Conservation (phyloP, 2,329 filamentous ascomycete species). For the Beauveria asiatica region DNA sequence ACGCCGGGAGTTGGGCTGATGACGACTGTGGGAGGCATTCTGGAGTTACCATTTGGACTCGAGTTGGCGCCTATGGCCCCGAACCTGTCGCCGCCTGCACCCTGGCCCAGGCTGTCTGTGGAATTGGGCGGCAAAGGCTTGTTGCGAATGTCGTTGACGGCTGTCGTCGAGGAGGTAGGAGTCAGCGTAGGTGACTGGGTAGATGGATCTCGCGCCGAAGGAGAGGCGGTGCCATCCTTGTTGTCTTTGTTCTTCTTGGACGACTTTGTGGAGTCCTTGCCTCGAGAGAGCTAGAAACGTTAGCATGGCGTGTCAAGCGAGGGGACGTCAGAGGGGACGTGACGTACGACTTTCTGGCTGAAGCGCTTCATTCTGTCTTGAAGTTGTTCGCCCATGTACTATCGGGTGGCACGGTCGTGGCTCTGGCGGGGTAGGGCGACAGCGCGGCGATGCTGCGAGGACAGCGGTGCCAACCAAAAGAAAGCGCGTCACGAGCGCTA, state of each 20-base stretch:
- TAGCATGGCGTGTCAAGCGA: slow-evolving; percentile 8
- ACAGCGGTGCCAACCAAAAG: neutral
- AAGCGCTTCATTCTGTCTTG: slow-evolving; percentile 84
- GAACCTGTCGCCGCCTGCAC: slow-evolving; percentile 33
- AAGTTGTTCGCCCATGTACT: slow-evolving; percentile 9
- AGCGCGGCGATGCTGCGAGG: slow-evolving; percentile 5
- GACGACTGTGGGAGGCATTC: slow-evolving; percentile 75
- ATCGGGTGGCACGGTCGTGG: slow-evolving; percentile 2
- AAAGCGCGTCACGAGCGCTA: neutral
- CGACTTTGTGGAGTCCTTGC: slow-evolving; percentile 80
- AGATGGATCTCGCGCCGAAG: slow-evolving; percentile 48
- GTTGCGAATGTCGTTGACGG: slow-evolving; percentile 75
- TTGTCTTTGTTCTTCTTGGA: slow-evolving; percentile 65
- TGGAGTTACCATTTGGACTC: slow-evolving; percentile 29
- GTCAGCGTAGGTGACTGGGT: slow-evolving; percentile 60
- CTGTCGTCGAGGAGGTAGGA: slow-evolving; percentile 81
- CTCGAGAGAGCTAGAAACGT: slow-evolving; percentile 69
- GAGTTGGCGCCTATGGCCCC: slow-evolving; percentile 25
- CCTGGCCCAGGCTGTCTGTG: slow-evolving; percentile 27
- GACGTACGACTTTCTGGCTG: slow-evolving; percentile 89
- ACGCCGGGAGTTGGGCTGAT: slow-evolving; percentile 92
- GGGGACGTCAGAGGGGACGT: neutral
- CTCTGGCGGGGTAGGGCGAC: slow-evolving; percentile 11
- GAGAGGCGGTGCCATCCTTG: slow-evolving; percentile 73
- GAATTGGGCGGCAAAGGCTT: slow-evolving; percentile 63